Evolutionary conservation across 305 asterid genomes (phyloP).

Genomic region (Solanum hybrid): DNA sequence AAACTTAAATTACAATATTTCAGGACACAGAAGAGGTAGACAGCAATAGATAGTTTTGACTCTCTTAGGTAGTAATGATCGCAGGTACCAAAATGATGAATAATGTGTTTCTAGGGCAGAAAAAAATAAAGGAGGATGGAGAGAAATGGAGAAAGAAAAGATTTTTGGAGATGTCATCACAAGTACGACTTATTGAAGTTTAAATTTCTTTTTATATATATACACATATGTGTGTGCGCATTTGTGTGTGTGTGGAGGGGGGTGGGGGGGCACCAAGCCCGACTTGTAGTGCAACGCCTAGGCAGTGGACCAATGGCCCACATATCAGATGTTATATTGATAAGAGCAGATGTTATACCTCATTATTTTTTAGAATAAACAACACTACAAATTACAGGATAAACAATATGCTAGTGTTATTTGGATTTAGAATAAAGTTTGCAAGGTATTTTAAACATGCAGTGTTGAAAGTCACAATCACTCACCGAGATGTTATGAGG

Average conservation of each 20-base stretch:
- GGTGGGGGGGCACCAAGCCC: background rate
- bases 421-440: background rate
- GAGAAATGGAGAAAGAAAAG: background rate
- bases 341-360: background rate
- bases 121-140: background rate
- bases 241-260: background rate
- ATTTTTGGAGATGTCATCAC: background rate
- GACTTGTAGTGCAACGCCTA: background rate
- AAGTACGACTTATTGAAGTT: background rate
- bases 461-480: background rate
- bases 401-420: background rate
- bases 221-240: too few relatives aligned
- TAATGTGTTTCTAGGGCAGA: background rate
- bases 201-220: background rate
- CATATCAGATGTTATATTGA: background rate
- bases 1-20: background rate
- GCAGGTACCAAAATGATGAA: background rate
- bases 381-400: background rate
- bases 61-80: background rate
- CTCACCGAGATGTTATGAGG: background rate
- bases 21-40: background rate
- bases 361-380: background rate
- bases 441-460: background rate
- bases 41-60: background rate
- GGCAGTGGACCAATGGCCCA: background rate